Percentiles rank a stretch among this genome's conserved stretches.
phyloP scores from a whole-genome alignment of 495 filamentous ascomycete genomes.

The Friedmanniomyces simplex region DNA sequence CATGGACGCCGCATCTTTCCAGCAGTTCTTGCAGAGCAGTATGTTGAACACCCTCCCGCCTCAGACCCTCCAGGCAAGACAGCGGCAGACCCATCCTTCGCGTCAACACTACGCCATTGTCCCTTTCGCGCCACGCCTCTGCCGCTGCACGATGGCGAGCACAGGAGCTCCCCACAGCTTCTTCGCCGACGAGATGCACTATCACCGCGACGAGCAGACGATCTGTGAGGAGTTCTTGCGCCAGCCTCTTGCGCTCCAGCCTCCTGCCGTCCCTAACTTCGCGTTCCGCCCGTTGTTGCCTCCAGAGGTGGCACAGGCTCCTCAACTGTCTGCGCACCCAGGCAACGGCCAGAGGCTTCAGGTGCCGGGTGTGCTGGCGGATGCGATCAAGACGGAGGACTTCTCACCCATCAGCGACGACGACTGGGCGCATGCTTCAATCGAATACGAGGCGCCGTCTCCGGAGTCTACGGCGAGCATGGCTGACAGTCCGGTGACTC shows the following conservation, averaged over 20 bases:
- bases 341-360: not conserved
- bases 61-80: not conserved
- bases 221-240: not conserved
- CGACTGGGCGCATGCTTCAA: slow-evolving; percentile 3
- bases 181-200: slow-evolving; percentile 1
- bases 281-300: not conserved
- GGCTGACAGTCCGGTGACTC: not conserved
- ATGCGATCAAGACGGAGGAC: not conserved
- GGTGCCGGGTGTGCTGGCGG: not conserved
- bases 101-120: not conserved
- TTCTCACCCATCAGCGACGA: slow-evolving; percentile 2
- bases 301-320: not conserved
- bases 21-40: not conserved
- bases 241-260: not conserved
- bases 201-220: not conserved
- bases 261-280: not conserved
- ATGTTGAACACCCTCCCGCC: not conserved
- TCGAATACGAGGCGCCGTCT: slow-evolving; percentile 4
- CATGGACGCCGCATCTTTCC: not conserved
- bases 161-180: not conserved
- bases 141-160: not conserved
- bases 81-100: not conserved
- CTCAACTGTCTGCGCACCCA: not conserved
- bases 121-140: not conserved
- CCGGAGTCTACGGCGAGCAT: not conserved